Base-by-base conservation (phyloP, 768 basidiomycete genomes). In the Artomyces pyxidatus region DNA sequence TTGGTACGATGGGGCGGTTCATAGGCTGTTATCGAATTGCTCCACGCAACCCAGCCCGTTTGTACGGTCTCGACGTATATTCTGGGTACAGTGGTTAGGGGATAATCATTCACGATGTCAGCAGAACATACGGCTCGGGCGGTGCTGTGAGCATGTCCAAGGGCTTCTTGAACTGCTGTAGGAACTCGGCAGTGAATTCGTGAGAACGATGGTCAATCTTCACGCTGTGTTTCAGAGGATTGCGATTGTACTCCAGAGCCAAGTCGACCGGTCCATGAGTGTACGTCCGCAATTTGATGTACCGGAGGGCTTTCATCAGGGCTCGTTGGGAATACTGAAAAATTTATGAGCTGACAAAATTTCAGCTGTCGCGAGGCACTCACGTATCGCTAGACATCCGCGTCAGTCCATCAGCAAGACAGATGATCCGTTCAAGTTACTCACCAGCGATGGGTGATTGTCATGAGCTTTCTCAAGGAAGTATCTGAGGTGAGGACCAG, bases 211-310 rank as follows among this genome's bases (percentile, higher is more conserved):
- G 59, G 10, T 61, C 54, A 2, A 85, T 65, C 3, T 69, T 61
- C 35, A 87, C 65, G 7, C 62, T 65, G 48, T 67, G 67, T 54
- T 78, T 77, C 35, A 91, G 71, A 1, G 87, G 88, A 59, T 92
- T 90, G 50, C 72, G 71, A 48, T 76, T 77, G 37, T 73, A 73
- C 55, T 76, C 77, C 4, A 86, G 64, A 9, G 78, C 76, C 16
- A 92, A 66, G 51, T 83, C 81, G 30, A 71, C 67, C 27, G 78
- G 71, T 11, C 71, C 69, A 1, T 61, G 65, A 51, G 80, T 80
- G 42, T 80, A 76, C 1, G 89, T 85, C 38, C 89, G 77, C n/a
- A 94, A 59, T 65, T 92, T 93, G 66, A 93, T 72, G 62, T 81
- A 80, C 47, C 85, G 79, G 6, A 84, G 70, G 25, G 78, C 74